These are phyloP conservation scores for Leishmania aethiopica DNA, from an alignment of 208 protist species.

Conservation along the genomic window DNA sequence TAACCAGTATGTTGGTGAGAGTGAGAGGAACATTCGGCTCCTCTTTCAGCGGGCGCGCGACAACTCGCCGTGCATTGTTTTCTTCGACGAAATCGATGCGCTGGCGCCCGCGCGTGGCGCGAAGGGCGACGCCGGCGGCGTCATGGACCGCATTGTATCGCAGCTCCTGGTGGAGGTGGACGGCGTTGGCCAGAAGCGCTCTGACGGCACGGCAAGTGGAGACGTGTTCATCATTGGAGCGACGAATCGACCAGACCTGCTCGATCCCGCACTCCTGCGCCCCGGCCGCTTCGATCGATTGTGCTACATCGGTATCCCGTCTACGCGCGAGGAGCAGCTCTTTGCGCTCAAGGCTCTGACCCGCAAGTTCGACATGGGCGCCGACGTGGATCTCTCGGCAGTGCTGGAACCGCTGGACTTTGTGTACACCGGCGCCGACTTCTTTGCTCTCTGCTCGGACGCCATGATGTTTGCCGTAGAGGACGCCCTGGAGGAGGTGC, in stretches of 20 bases:
- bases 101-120: conserved; percentile 86
- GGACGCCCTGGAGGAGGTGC: conserved; percentile 60
- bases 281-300: conserved; percentile 92
- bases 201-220: conserved; percentile 62
- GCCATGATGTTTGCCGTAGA: conserved; percentile 95
- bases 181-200: conserved; percentile 75
- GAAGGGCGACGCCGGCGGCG: conserved; percentile 89
- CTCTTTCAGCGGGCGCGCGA: conserved; percentile 91
- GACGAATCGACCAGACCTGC: conserved; percentile 92
- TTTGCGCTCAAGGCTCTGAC: conserved; percentile 78
- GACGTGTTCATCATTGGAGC: conserved; percentile 94
- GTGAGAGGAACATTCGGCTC: conserved; percentile 88
- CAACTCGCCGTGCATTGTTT: conserved; percentile 92
- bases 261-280: conserved; percentile 93
- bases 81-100: conserved; percentile 95
- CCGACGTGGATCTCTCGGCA: conserved; percentile 62
- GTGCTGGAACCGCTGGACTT: conserved; percentile 73
- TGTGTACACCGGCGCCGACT: conserved; percentile 96
- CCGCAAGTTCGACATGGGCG: conserved; percentile 78
- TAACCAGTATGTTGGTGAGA: conserved; percentile 95
- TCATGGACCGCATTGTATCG: conserved; percentile 95
- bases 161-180: conserved; percentile 94
- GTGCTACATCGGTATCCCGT: conserved; percentile 87
- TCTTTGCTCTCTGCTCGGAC: conserved; percentile 94
- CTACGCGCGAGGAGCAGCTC: conserved; percentile 79